Evolutionary conservation across 2,329 filamentous ascomycete species (phyloP).

Genomic region (Huntiella bhutanensis): DNA sequence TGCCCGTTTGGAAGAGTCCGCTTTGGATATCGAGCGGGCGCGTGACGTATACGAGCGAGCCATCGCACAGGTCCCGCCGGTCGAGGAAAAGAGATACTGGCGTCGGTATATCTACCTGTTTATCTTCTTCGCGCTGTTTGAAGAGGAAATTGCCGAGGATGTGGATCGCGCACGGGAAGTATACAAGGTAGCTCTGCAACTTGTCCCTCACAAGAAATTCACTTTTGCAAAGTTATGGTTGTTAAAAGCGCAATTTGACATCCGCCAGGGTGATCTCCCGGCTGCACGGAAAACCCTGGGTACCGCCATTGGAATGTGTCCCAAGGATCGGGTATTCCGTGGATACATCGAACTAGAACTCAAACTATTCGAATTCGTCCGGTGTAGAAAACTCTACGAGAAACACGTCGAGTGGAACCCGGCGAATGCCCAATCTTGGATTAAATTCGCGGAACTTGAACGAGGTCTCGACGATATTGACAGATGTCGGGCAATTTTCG

Average conservation of each 20-base stretch:
- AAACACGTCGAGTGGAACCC: slow-evolving; percentile 90
- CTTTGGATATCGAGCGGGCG: slow-evolving; percentile 63
- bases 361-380: slow-evolving; percentile 81
- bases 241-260: slow-evolving; percentile 79
- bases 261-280: slow-evolving; percentile 66
- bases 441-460: slow-evolving; percentile 87
- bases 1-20: slow-evolving; percentile 70
- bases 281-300: slow-evolving; percentile 77
- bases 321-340: slow-evolving; percentile 87
- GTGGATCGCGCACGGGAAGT: slow-evolving; percentile 65
- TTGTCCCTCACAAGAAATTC: slow-evolving; percentile 91
- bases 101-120: slow-evolving; percentile 92
- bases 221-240: slow-evolving; percentile 97
- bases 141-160: slow-evolving; percentile 74
- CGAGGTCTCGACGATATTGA: slow-evolving; percentile 78
- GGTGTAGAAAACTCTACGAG: slow-evolving; percentile 79
- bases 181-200: slow-evolving; percentile 68
- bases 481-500: slow-evolving; percentile 75
- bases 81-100: slow-evolving; percentile 94
- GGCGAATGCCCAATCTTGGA: slow-evolving; percentile 84
- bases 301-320: slow-evolving; percentile 78
- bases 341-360: slow-evolving; percentile 87
- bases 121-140: slow-evolving; percentile 93
- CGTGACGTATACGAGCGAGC: slow-evolving; percentile 90
- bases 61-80: slow-evolving; percentile 86